Evolutionary conservation across 2,329 filamentous ascomycete species (phyloP).

Genomic region (Ambrosiella cleistominuta): DNA sequence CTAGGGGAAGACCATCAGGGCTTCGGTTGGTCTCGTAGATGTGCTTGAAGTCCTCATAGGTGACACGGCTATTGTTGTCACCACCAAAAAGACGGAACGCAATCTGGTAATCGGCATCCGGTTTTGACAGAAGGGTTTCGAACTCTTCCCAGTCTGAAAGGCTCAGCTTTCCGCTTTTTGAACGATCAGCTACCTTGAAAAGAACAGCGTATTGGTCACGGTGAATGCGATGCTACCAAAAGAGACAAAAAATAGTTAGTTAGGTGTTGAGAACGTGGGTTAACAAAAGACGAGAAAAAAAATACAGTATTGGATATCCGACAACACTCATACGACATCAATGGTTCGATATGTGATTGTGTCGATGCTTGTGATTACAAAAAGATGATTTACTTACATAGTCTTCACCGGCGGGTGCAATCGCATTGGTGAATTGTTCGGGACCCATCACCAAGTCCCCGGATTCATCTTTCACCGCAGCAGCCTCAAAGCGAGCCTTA

Average conservation of each 20-base stretch:
- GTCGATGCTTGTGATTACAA: background rate
- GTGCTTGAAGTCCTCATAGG: slow-evolving; percentile 73
- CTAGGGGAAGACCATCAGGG: slow-evolving; percentile 71
- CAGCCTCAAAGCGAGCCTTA: slow-evolving; percentile 55
- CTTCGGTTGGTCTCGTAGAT: slow-evolving; percentile 81
- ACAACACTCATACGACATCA: background rate
- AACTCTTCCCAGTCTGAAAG: slow-evolving; percentile 83
- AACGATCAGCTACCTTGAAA: slow-evolving; percentile 77
- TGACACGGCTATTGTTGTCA: slow-evolving; percentile 66
- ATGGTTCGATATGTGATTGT: background rate
- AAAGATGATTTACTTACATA: slow-evolving; percentile 49
- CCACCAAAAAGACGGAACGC: slow-evolving; percentile 93
- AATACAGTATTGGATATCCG: background rate
- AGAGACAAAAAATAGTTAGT: slow-evolving; percentile 9
- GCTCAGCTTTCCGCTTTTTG: slow-evolving; percentile 52
- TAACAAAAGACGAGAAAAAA: background rate
- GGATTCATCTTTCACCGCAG: slow-evolving; percentile 58
- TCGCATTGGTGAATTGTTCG: slow-evolving; percentile 77
- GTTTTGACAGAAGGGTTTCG: slow-evolving; percentile 81
- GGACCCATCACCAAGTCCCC: slow-evolving; percentile 67
- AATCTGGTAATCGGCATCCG: slow-evolving; percentile 97
- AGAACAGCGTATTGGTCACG: slow-evolving; percentile 89
- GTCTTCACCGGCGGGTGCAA: slow-evolving; percentile 74
- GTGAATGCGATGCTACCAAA: slow-evolving; percentile 79
- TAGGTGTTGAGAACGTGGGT: background rate